Evolutionary conservation across 768 basidiomycete genomes (phyloP), one percentile per base, ranked within the genome.

Genomic region (Trametes cingulata): DNA sequence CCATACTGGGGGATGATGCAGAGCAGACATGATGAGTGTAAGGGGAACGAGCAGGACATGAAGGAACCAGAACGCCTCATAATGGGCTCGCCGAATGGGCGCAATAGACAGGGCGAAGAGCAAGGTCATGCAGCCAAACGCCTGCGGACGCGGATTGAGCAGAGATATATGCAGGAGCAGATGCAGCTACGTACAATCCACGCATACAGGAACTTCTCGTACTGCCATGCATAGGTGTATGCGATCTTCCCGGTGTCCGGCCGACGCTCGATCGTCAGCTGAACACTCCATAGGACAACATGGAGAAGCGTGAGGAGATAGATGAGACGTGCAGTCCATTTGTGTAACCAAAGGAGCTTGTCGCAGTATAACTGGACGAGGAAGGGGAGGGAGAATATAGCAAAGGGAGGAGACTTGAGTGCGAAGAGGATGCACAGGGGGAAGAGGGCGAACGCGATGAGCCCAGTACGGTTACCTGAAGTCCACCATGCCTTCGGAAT

Each of bases 401-500:
- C 89, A 66, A 90, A 86, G 0, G 90, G 88, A 12, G 85, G 81
- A 29, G 80, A 80, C 69, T 86, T 93, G 70, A 93, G 78, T 9
- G 85, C 88, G 61, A 90, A 79, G 14, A 89, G 77, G 58, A 91
- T 75, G 55, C 83, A 85, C 8, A 92, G 78, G 0, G 90, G 91
- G 47, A 90, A 75, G 27, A 91, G 78, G 1, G 87, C 82, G 67
- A 90, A 91, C 1, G 88, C 82, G 39, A 91, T 85, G 56, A 87
- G 75, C 0, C 91, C 90, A 19, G 82, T 80, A 33, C 90, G 74
- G 17, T 78, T 80, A n/a, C 83, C 85, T 1, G 83, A 78, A 0
- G 87, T 85, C 91, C 91, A 93, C 73, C 83, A 83, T 0, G 84
- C 78, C 70, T 89, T 90, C 46, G 68, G 64, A 58, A 92, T 87